Base-by-base conservation (phyloP, 352 stramenopile species). In the Pythium rhizo-oryzae region DNA sequence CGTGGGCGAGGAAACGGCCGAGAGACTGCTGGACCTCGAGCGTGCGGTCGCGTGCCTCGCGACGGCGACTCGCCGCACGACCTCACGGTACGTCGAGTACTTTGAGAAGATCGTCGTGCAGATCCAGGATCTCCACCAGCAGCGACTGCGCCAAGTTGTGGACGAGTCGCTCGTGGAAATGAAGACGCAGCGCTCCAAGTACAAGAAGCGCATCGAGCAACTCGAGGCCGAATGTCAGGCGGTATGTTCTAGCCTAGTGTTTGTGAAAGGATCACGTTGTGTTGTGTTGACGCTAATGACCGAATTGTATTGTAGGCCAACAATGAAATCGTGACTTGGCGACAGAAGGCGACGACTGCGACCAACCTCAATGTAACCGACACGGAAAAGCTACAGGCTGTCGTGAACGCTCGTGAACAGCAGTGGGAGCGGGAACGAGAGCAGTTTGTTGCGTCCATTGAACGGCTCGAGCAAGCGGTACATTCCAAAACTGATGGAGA, bases 91-190 rank as follows among this genome's bases (percentile, higher is more conserved):
- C 52, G 70, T 83, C 41, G 58, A 62, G 13, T 77, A 77, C 39
- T 88, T 85, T 53, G 80, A 89, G 53, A 61, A 67, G 30, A 75
- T 80, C 9, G 62, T 88, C 18, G 53, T 73, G n/a, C 75, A 89
- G 61, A 69, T 91, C 35, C 80, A 88, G 62, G 67, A 66, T 16
- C 73, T 82, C 49, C 82, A 91, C 46, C 74, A 89, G 28, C 76
- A 85, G 11, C 79, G 74, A 12, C 75, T 91, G 28, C 79, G 85
- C 53, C 71, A 66, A 51, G 80, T 88, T 0, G 74, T 86, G 19
- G 70, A 80, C 11, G 80, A 89, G 35, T 86, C 80, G 25, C 56
- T 89, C 39, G 52, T 70, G 1, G 80, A 91, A 52, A 62, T 91
- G 13, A 87, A 91, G 35, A 57, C 67, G 7, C 77, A 87, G 55